phyloP scores from a whole-genome alignment of 305 asterid genomes.

The Ilex paraguariensis region DNA sequence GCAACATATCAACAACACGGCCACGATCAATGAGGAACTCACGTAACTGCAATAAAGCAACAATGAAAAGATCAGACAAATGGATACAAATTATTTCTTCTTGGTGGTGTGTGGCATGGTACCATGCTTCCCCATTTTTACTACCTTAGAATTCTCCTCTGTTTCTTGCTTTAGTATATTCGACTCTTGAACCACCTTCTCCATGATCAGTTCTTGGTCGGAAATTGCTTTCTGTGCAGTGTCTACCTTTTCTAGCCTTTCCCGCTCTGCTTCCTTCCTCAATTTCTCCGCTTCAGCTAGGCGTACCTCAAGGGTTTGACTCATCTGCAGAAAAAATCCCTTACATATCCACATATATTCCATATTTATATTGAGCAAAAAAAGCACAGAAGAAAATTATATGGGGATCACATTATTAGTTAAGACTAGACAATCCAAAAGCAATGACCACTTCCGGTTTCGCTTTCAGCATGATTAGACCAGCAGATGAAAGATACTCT shows the following conservation, averaged over 20 bases:
- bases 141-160: constrained; percentile 69
- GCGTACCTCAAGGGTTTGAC: constrained; percentile 43
- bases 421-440: neutral
- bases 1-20: constrained; percentile 53
- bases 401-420: neutral
- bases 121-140: constrained; percentile 4
- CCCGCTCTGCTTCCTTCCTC: constrained; percentile 43
- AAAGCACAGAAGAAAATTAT: neutral
- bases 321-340: constrained; percentile 48
- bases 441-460: too few relatives aligned
- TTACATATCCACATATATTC: neutral
- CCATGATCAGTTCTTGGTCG: constrained; percentile 60
- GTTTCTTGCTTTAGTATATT: constrained; percentile 59
- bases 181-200: constrained; percentile 63
- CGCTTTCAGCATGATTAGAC: too few relatives aligned
- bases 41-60: constrained; percentile 43
- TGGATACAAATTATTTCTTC: constrained; percentile 1
- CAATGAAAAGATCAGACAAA: constrained; percentile 10
- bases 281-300: constrained; percentile 50
- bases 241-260: constrained; percentile 46
- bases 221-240: constrained; percentile 39
- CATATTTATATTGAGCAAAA: too few relatives aligned
- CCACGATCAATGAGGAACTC: constrained; percentile 77
- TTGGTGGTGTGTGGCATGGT: neutral
- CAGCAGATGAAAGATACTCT: neutral